phyloP scores from a whole-genome alignment of 1,284 basidiomycete genomes.

The Ceratobasidium sp. region DNA sequence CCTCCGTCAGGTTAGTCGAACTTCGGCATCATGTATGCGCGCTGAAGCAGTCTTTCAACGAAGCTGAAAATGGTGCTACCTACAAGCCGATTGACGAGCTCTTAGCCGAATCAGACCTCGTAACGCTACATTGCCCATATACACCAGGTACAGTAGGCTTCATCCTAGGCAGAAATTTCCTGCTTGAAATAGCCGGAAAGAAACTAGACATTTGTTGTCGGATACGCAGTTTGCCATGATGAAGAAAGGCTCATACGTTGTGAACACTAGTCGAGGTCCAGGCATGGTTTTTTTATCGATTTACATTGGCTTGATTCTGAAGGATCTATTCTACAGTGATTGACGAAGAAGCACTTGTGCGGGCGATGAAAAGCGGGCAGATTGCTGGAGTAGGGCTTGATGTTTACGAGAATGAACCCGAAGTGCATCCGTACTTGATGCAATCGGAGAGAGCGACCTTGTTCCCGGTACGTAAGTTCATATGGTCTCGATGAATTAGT shows the following conservation, averaged over 20 bases:
- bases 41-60: background rate
- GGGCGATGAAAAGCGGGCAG: conserved; percentile 51
- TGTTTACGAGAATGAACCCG: conserved; percentile 51
- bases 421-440: conserved; percentile 49
- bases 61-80: conserved; percentile 47
- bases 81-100: conserved; percentile 52
- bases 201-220: conserved; percentile 49
- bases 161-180: background rate
- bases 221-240: conserved; percentile 52
- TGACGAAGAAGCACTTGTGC: conserved; percentile 52
- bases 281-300: conserved; percentile 38
- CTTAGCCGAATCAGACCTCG: conserved; percentile 50
- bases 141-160: conserved; percentile 40
- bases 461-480: conserved; percentile 43
- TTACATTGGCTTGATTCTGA: background rate
- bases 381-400: conserved; percentile 51
- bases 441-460: conserved; percentile 46
- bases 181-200: background rate
- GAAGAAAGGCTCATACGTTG: conserved; percentile 53
- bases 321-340: conserved; percentile 47
- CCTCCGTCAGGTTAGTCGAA: conserved; percentile 42
- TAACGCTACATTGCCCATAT: conserved; percentile 51
- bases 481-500: background rate
- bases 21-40: background rate
- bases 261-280: conserved; percentile 52